Conservation (phyloP, 805 yeast genomes). For the Teunomyces gatunensis region DNA sequence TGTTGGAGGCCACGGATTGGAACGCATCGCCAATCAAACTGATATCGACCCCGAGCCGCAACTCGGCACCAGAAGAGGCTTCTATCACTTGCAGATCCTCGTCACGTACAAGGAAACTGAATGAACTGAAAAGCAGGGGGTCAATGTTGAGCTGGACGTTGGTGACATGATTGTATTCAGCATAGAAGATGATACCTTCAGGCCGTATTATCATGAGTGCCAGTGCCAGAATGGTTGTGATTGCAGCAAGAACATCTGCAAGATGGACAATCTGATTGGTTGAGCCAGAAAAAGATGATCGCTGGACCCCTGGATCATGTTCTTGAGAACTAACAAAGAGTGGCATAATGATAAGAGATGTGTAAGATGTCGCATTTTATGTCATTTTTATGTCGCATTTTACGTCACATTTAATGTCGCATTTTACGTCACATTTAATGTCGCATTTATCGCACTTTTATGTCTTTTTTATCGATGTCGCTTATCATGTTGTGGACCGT, state of each 20-base stretch:
- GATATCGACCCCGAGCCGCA: constrained; percentile 37
- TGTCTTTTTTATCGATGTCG: too few species aligned
- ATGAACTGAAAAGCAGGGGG: constrained; percentile 33
- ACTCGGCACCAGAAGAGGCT: constrained; percentile 4
- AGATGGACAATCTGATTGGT: constrained; percentile 38
- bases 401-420: too few species aligned
- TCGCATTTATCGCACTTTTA: too few species aligned
- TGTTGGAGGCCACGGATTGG: constrained; percentile 25
- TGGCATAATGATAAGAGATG: not conserved
- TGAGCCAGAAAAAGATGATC: constrained; percentile 29
- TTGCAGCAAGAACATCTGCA: constrained; percentile 33
- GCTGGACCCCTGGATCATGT: constrained; percentile 9
- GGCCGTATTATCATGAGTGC: constrained; percentile 34
- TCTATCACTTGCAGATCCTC: constrained; percentile 5
- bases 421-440: too few species aligned
- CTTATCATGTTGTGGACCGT: not conserved
- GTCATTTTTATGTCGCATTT: too few species aligned
- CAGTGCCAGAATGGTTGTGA: constrained; percentile 29
- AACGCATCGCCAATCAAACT: constrained; percentile 34
- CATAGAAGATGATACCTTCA: constrained; percentile 31
- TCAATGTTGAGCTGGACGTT: constrained; percentile 37
- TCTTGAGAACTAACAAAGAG: constrained; percentile 5
- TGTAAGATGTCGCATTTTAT: too few species aligned
- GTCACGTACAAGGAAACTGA: constrained; percentile 17
- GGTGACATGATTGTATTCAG: constrained; percentile 36